Base-by-base conservation (phyloP, 257 asterid genomes). In the Buddleja alternifolia region DNA sequence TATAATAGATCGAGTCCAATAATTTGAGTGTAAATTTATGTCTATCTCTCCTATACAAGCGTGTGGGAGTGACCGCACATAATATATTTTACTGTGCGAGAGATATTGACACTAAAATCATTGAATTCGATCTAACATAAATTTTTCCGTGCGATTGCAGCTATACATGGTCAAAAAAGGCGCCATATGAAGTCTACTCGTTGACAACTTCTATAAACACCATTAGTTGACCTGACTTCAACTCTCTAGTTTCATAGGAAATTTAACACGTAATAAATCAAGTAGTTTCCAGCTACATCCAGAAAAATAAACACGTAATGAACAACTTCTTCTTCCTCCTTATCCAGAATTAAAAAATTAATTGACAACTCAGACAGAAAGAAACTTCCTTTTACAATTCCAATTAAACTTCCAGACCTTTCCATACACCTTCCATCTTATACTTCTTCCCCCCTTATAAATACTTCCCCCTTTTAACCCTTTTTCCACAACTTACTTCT, bases 361-460 rank as follows among this genome's bases (percentile, higher is more conserved):
- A 17, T 20, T 20, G 2, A 21, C 42, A 21, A 63, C 16, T n/a
- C n/a, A n/a, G n/a, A n/a, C n/a, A n/a, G n/a, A 8, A 11, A 20
- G 60, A 24, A 19, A 34, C 60, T 57, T 51, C 70, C 70, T 60
- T 67, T 40, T 2, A 45, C 10, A 14, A 1, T 32, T 6, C n/a
- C 46, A 25, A 54, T 14, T n/a, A 19, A 53, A 10, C 54, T 55
- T 62, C 75, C 34, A 37, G 72, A 62, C 21, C 3, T 48, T 48
- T 10, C 67, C 36, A 24, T 14, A 37, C 25, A 8, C 6, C 41
- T 62, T 44, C 36, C 34, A 16, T 16, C 11, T 34, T 16, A 20
- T 7, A 40, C 16, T 54, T 20, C 12, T 7, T 5, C 47, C 74
- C 16, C 47, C 74, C 16, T 9, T 75, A 69, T 70, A 75, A 46